These are phyloP conservation scores for Quercus gilva DNA, from an alignment of 306 rosid genomes.

Conservation along the genomic window DNA sequence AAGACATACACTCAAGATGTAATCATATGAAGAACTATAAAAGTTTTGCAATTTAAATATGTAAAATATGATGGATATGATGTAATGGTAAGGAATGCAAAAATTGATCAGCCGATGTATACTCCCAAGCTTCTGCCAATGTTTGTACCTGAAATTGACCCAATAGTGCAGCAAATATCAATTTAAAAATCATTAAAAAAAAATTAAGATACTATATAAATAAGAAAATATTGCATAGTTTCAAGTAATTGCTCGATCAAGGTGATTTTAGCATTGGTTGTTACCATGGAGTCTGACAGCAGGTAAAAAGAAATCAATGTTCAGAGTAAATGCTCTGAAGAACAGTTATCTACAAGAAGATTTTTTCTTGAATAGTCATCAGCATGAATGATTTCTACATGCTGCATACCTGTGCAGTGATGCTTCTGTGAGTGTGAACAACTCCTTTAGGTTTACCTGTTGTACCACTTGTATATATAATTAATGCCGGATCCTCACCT, in stretches of 20 bases:
- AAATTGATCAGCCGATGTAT: slow-evolving; percentile 70
- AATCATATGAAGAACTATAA: slow-evolving; percentile 9
- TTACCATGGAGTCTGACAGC: neutral
- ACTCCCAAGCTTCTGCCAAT: slow-evolving; percentile 83
- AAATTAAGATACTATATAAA: neutral
- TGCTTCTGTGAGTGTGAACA: slow-evolving; percentile 89
- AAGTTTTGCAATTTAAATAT: neutral
- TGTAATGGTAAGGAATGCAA: slow-evolving; percentile 89
- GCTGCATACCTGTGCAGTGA: slow-evolving; percentile 68
- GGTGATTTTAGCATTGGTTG: neutral
- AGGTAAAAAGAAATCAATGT: neutral
- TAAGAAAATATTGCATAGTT: neutral
- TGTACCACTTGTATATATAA: slow-evolving; percentile 91
- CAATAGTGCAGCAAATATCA: slow-evolving; percentile 16
- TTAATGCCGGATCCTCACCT: slow-evolving; percentile 92
- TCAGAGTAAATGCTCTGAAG: neutral
- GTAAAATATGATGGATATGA: slow-evolving; percentile 67
- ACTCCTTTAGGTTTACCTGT: slow-evolving; percentile 99
- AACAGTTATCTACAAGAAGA: neutral
- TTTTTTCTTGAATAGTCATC: neutral
- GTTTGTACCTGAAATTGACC: slow-evolving; percentile 76
- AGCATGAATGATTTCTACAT: neutral
- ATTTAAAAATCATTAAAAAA: neutral
- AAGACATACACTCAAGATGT: slow-evolving; percentile 8
- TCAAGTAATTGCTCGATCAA: neutral